A percentile compares a stretch with the other conserved stretches of the same genome.
These are phyloP conservation scores for Daldinia bambusicola DNA, from an alignment of 495 filamentous ascomycete genomes.

Conservation along the genomic window DNA sequence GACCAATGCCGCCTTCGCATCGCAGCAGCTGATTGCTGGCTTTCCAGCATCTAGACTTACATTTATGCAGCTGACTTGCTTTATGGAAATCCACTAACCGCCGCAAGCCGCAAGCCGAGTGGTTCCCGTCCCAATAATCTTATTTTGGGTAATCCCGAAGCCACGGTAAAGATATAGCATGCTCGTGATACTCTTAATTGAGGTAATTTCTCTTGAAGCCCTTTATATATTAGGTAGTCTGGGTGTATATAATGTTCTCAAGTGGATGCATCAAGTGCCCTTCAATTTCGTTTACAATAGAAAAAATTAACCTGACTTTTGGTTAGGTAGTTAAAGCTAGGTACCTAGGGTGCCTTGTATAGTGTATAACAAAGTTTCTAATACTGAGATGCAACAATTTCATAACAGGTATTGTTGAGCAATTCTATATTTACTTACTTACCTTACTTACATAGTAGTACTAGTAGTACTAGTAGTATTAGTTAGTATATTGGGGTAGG, in stretches of 20 bases:
- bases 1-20: conserved; percentile 18
- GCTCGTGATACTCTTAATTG: neutral
- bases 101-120: conserved; percentile 26
- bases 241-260: too few species aligned
- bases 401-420: too few species aligned
- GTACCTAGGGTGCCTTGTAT: too few species aligned
- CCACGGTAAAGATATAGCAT: neutral
- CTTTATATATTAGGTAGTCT: neutral
- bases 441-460: too few species aligned
- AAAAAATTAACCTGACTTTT: neutral
- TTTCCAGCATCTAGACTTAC: conserved; percentile 16
- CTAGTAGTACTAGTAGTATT: neutral
- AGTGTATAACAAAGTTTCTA: too few species aligned
- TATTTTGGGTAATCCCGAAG: conserved; percentile 4
- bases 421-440: neutral
- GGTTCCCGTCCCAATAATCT: conserved; percentile 4
- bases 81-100: conserved; percentile 18
- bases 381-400: too few species aligned
- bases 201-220: conserved; percentile 4
- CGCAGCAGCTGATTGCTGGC: conserved; percentile 28
- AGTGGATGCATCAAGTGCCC: too few species aligned
- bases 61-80: conserved; percentile 34
- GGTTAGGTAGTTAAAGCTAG: neutral
- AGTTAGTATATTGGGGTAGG: neutral
- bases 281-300: too few species aligned